Evolutionary conservation across 805 yeast species (phyloP), one percentile per base, ranked within the genome.

Genomic region (Cyberlindnera lachancei): DNA sequence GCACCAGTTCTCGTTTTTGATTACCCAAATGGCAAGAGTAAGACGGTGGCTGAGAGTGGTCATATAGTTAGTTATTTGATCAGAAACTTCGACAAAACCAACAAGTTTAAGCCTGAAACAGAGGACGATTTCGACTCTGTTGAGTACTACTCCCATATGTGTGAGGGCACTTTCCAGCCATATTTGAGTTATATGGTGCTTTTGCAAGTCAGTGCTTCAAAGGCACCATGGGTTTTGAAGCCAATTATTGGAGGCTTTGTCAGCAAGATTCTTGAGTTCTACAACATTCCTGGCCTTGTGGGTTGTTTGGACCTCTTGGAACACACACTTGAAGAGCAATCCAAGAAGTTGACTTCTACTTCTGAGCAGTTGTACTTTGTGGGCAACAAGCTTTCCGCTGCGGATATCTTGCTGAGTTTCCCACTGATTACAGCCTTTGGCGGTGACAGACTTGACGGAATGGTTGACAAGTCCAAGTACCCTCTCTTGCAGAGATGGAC

Each of bases 161-260:
- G 70, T n/a, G 90, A 81, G 52, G 82, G 76, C 1, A 65, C 82
- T 15, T 49, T 80, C 13, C 76, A 71, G 49, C 73, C 74, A 5
- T 55, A 62, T 7, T 50, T 70, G 33, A 58, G 58, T 52, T 61
- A 58, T 37, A 47, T 55, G 18, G 35, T 40, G 7, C 39, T 40
- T n/a, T 17, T 40, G 33, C 17, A 30, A 15, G 34, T 33, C 6
- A 66, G 61, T 36, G 42, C 54, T 4, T 42, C 59, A 6, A 44
- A 48, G 13, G 64, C 71, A 1, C 79, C 80, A 4, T 58, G 67
- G 42, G 69, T 75, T 10, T 35, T 68, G 17, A 66, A 70, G 28
- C 55, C 64, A 5, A 29, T 76, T 7, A 62, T 71, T 4, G 53
- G 59, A 14, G 37, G 55, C 33, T 57, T 75, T 18, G 53, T 73